A percentile compares a stretch with the other conserved stretches of the same genome.
Conservation (phyloP, 2,329 filamentous ascomycete genomes). For the Paradendryphiella salina region DNA sequence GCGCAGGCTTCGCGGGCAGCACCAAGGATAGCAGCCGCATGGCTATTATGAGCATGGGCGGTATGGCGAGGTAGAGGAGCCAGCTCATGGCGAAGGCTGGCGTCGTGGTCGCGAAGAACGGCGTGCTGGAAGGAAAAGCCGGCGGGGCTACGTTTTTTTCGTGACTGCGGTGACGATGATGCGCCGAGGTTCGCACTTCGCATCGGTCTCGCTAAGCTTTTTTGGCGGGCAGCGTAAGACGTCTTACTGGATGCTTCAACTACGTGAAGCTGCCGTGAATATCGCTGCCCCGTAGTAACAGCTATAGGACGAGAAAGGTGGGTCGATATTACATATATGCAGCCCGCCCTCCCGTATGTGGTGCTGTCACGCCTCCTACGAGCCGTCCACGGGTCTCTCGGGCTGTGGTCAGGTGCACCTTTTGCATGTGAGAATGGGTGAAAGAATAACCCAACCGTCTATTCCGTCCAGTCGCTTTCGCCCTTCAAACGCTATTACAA, state of each 20-base stretch:
- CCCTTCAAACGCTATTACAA: background rate
- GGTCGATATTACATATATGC: background rate
- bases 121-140: background rate
- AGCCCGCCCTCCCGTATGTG: background rate
- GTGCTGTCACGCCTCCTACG: conserved; percentile 2
- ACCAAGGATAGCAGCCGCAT: conserved; percentile 36
- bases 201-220: conserved; percentile 18
- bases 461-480: background rate
- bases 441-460: background rate
- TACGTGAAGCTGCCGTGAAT: background rate
- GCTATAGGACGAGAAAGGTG: too few species aligned
- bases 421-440: background rate
- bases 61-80: conserved; percentile 37
- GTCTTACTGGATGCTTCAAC: background rate
- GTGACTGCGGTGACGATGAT: conserved; percentile 13
- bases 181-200: conserved; percentile 25
- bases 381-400: background rate
- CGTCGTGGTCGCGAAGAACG: conserved; percentile 1
- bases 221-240: background rate
- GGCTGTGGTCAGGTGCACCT: background rate
- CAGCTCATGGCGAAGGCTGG: conserved; percentile 33
- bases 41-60: conserved; percentile 33
- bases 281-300: too few species aligned
- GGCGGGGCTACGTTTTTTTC: conserved; percentile 27
- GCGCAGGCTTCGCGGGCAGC: conserved; percentile 35